Conservation (phyloP, 768 basidiomycete species). For the Phylloporus scabripes region DNA sequence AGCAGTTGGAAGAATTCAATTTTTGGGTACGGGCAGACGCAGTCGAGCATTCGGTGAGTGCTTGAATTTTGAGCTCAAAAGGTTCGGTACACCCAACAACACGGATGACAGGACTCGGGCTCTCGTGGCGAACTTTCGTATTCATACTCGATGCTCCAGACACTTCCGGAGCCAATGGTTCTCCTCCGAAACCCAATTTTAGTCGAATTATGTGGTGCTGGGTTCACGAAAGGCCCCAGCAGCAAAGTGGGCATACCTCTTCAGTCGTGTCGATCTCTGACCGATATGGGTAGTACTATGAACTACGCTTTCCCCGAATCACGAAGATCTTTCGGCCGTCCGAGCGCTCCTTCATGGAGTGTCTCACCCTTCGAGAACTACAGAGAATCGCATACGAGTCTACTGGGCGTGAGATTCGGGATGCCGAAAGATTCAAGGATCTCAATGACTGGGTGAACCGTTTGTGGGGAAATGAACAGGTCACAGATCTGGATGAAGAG, state of each 20-base stretch:
- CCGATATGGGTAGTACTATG: constrained; percentile 55
- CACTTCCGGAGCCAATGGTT: constrained; percentile 47
- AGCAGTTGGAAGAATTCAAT: constrained; percentile 67
- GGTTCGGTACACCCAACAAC: background rate
- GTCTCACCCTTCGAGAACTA: constrained; percentile 43
- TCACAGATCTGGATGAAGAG: constrained; percentile 28
- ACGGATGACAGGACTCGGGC: constrained; percentile 3
- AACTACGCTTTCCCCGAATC: constrained; percentile 78
- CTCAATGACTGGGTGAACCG: constrained; percentile 41
- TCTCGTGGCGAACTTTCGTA: constrained; percentile 40
- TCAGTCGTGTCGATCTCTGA: background rate
- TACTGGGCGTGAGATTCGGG: constrained; percentile 44
- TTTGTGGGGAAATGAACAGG: constrained; percentile 38
- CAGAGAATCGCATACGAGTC: constrained; percentile 50
- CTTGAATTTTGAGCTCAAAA: background rate
- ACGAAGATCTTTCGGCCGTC: constrained; percentile 56
- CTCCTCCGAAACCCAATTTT: constrained; percentile 60
- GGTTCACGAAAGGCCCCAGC: constrained; percentile 65
- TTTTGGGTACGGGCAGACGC: constrained; percentile 43
- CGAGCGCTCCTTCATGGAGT: constrained; percentile 65
- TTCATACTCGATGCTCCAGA: constrained; percentile 45
- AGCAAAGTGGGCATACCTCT: constrained; percentile 42
- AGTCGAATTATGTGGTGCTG: constrained; percentile 74
- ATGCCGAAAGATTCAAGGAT: constrained; percentile 39
- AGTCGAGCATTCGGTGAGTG: constrained; percentile 19